Percentiles rank a stretch among this genome's conserved stretches.
Conservation (phyloP, 768 basidiomycete species). For the Butyriboletus loyo region DNA sequence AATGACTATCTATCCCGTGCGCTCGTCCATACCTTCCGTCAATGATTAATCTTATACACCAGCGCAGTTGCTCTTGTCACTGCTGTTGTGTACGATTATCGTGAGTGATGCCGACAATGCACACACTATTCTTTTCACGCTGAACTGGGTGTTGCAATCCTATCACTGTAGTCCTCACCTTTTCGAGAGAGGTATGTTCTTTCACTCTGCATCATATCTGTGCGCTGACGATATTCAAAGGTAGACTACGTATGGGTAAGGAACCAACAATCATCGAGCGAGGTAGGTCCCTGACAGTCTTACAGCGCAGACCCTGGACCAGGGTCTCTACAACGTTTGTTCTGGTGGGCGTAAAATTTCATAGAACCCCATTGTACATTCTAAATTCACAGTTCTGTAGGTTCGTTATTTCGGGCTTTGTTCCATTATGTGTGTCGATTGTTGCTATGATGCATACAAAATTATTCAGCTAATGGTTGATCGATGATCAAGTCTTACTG, state of each 20-base stretch:
- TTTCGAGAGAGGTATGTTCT: background rate
- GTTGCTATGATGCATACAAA: no score
- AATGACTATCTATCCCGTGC: background rate
- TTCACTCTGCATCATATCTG: rapidly evolving
- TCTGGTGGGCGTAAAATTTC: no score
- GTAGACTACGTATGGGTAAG: conserved; percentile 14
- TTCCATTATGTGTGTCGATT: no score
- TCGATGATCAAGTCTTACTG: no score
- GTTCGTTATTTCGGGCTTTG: no score
- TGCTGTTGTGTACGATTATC: conserved; percentile 4
- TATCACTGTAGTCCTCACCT: background rate
- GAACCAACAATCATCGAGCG: background rate
- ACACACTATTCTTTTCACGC: no score
- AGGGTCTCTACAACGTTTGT: no score
- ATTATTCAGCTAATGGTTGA: no score
- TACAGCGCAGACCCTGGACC: conserved; percentile 1
- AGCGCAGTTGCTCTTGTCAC: background rate
- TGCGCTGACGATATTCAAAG: background rate
- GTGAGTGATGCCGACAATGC: background rate
- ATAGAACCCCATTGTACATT: no score
- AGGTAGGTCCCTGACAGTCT: background rate
- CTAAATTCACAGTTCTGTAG: no score
- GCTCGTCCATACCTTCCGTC: background rate
- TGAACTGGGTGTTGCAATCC: background rate
- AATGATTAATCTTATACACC: background rate